Evolutionary conservation across 2,329 filamentous ascomycete genomes (phyloP), one percentile per base, ranked within the genome.

Genomic region (Chaetomiaceae sp.): DNA sequence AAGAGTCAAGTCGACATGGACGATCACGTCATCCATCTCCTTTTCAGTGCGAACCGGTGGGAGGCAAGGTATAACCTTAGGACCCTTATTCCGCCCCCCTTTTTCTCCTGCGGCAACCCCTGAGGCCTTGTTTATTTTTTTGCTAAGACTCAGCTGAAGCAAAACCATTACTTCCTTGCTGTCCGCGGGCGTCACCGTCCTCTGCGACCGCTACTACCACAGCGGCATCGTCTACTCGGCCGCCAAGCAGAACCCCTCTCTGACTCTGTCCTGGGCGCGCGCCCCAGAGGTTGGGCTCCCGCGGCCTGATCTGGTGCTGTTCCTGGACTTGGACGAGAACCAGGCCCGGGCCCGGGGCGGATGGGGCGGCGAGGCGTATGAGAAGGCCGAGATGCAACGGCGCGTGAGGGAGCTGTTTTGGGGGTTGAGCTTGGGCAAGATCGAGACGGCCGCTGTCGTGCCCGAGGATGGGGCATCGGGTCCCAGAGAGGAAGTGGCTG

Each of bases 121-220:
- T 23, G 12, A 19, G 9, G 13, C n/a, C 5, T 5, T 39, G 27
- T 13, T 19, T 1, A 10, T 2, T 6, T n/a, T n/a, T 8, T 5
- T 30, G 33, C 31, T 39, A 39, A 46, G 9, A 7, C 44, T 3
- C 7, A 27, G 17, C 13, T 23, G n/a, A 53, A 81, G 78, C 2
- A 71, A 74, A 58, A 69, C 70, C 44, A 83, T 85, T 40, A 63
- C 73, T 16, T 50, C 68, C 1, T 71, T 79, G 5, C 68, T 96
- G 5, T 70, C 73, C 1, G 67, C 73, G 1, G 91, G 92, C 8
- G 83, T 77, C 17, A 93, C 82, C 0, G 77, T 99, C 27, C 75
- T 99, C 34, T 84, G 92, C 59, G 93, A 99, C 68, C 84, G 93
- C 42, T 99, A 97, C 72, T 95, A 95, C 66, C 92, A 96, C 73